Evolutionary conservation across 2,329 filamentous ascomycete species (phyloP), one percentile per base, ranked within the genome.

Genomic region (Tolypocladium inflatum): DNA sequence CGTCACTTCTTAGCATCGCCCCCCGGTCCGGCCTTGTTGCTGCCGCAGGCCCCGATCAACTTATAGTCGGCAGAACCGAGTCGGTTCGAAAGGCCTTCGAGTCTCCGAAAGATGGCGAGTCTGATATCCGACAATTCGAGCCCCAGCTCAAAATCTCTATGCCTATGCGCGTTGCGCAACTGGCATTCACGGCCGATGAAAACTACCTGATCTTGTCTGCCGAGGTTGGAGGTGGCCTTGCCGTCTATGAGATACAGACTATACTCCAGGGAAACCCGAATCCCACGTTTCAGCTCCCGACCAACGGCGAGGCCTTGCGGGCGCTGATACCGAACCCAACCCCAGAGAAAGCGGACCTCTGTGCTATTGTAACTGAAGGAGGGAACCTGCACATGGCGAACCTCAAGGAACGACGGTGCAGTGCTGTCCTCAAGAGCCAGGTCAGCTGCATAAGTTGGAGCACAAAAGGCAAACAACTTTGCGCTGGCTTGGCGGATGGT

Each of bases 361-460:
- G 93, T 69, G 92, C 91, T 4, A 80, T 94, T 38, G 86, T 97
- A 33, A 91, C 92, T 2, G 81, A 77, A 52, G 85, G 87, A 59
- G 94, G 94, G 17, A 89, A 93, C 65, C 79, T 99, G 21, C 77
- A 92, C 69, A 85, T 99, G 72, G 89, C 90, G 9, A 90, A 96
- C 70, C 72, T 99, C 60, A 86, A 88, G 66, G 81, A 86, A 42
- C 80, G 81, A 54, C 78, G 78, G 23, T 84, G 84, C 62, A 90
- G 89, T 39, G 80, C 76, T 62, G 77, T 66, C 1, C 77, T 96
- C 62, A 90, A 87, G 66, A 78, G 82, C 35, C 86, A 88, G 54
- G 92, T 96, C 35, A 91, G 87, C 68, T 94, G 89, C 66, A 82
- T 90, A 7, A 87, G 89, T 58, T 99, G 95, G 94, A 99, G 94